Evolutionary conservation across 345 rosid species (phyloP).

Genomic region (Citrus mangshanensis): DNA sequence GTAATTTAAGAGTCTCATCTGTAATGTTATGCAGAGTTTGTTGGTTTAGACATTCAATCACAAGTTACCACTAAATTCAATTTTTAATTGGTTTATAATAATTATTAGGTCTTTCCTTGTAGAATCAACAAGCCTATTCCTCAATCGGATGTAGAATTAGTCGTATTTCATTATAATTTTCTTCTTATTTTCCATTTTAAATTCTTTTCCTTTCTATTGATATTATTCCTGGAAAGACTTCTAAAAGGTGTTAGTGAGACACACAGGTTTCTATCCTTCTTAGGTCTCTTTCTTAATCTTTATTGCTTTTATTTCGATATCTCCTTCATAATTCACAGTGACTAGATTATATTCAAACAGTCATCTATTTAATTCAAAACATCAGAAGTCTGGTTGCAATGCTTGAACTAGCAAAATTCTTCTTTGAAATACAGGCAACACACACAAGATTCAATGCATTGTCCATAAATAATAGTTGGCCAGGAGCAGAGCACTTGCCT

Average conservation of each 20-base stretch:
- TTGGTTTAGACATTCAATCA: not conserved
- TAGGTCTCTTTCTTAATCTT: not conserved
- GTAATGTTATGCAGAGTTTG: not conserved
- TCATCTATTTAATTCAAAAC: not conserved
- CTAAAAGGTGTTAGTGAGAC: not conserved
- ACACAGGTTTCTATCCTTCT: not conserved
- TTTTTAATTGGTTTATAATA: not conserved
- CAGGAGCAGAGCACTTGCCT: slow-evolving; percentile 27
- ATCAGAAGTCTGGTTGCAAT: not conserved
- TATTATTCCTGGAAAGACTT: not conserved
- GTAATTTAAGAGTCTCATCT: not conserved
- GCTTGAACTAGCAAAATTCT: not conserved
- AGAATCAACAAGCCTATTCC: not conserved
- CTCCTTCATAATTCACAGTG: not conserved
- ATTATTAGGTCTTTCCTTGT: not conserved
- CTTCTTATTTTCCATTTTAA: not conserved
- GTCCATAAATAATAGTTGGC: not conserved
- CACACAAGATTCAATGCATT: not conserved
- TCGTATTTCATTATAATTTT: not conserved
- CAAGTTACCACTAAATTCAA: not conserved
- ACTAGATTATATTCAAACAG: not conserved
- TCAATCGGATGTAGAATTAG: not conserved
- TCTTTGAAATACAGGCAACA: not conserved
- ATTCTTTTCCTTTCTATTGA: not conserved
- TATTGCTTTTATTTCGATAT: not conserved